A percentile compares a stretch with the other conserved stretches of the same genome.
Conservation (phyloP, 2,329 filamentous ascomycete genomes). For the Pseudomassariella vexata region DNA sequence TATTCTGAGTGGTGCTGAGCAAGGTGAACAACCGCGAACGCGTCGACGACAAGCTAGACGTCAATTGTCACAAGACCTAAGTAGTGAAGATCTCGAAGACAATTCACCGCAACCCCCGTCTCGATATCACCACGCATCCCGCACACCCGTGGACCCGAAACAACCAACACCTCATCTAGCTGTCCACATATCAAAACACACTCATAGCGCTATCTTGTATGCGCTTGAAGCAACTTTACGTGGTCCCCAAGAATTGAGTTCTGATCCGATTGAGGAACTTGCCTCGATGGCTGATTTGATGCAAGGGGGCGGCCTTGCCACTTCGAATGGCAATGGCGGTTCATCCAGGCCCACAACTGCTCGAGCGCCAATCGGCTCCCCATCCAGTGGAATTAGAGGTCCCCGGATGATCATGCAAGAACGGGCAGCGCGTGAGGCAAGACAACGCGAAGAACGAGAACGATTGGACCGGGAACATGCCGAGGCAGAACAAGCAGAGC, state of each 20-base stretch:
- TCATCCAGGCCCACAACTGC: slow-evolving; percentile 41
- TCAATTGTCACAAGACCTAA: slow-evolving; percentile 43
- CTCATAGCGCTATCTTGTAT: slow-evolving; percentile 85
- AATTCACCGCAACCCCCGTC: slow-evolving; percentile 27
- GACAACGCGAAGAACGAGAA: slow-evolving; percentile 55
- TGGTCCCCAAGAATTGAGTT: slow-evolving; percentile 74
- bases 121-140: slow-evolving; percentile 22
- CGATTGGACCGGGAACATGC: slow-evolving; percentile 51
- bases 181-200: slow-evolving; percentile 71
- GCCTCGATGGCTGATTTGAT: slow-evolving; percentile 84
- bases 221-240: slow-evolving; percentile 86
- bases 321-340: slow-evolving; percentile 50
- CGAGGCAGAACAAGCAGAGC: too few species aligned
- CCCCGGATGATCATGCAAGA: slow-evolving; percentile 91
- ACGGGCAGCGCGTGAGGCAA: slow-evolving; percentile 69
- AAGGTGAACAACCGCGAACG: slow-evolving; percentile 14
- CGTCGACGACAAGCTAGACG: slow-evolving; percentile 21
- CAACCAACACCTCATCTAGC: slow-evolving; percentile 39
- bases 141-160: too few species aligned
- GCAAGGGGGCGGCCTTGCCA: slow-evolving; percentile 47
- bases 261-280: slow-evolving; percentile 81
- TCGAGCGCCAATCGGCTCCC: slow-evolving; percentile 47
- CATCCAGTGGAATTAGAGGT: slow-evolving; percentile 68
- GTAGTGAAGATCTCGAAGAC: slow-evolving; percentile 35
- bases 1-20: slow-evolving; percentile 26